phyloP scores from a whole-genome alignment of 1,284 basidiomycete genomes.

The Earliella scabrosa region DNA sequence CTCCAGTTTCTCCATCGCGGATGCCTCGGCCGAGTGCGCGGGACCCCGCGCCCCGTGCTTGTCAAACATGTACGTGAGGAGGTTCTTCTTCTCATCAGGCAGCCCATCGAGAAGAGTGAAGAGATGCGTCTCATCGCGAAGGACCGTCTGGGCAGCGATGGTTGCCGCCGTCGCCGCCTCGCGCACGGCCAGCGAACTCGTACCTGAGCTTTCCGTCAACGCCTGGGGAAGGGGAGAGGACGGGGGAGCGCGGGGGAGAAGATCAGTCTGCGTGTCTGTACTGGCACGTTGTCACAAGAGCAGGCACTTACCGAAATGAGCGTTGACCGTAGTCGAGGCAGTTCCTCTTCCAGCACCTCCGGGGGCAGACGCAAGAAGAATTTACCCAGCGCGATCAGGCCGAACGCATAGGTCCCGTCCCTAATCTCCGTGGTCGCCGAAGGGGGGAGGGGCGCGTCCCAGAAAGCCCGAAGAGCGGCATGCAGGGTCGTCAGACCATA shows the following conservation, averaged over 20 bases:
- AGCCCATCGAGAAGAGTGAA: slow-evolving; percentile 79
- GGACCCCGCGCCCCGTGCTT: slow-evolving; percentile 72
- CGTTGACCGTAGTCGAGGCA: slow-evolving; percentile 73
- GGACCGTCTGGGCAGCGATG: slow-evolving; percentile 78
- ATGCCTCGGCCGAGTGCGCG: slow-evolving; percentile 22
- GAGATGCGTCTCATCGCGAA: slow-evolving; percentile 80
- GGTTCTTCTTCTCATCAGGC: slow-evolving; percentile 84
- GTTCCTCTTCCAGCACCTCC: slow-evolving; percentile 84
- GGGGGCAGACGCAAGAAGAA: slow-evolving; percentile 78
- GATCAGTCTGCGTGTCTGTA: slow-evolving; percentile 9
- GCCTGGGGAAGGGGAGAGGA: slow-evolving; percentile 47
- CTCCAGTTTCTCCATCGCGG: slow-evolving; percentile 67
- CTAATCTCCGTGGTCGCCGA: slow-evolving; percentile 53
- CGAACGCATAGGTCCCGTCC: slow-evolving; percentile 75
- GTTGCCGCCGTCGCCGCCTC: slow-evolving; percentile 82
- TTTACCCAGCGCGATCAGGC: slow-evolving; percentile 78
- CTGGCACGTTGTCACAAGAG: background rate
- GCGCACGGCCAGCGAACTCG: slow-evolving; percentile 70
- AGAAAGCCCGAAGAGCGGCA: slow-evolving; percentile 66
- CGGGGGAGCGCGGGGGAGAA: background rate
- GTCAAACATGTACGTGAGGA: slow-evolving; percentile 84
- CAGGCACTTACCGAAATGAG: slow-evolving; percentile 62
- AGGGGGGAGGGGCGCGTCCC: slow-evolving; percentile 49
- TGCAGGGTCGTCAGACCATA: slow-evolving; percentile 84
- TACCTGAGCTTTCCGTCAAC: slow-evolving; percentile 59